Evolutionary conservation across 176 grass and related monocot species (phyloP).

Genomic region (Triticum monococcum): DNA sequence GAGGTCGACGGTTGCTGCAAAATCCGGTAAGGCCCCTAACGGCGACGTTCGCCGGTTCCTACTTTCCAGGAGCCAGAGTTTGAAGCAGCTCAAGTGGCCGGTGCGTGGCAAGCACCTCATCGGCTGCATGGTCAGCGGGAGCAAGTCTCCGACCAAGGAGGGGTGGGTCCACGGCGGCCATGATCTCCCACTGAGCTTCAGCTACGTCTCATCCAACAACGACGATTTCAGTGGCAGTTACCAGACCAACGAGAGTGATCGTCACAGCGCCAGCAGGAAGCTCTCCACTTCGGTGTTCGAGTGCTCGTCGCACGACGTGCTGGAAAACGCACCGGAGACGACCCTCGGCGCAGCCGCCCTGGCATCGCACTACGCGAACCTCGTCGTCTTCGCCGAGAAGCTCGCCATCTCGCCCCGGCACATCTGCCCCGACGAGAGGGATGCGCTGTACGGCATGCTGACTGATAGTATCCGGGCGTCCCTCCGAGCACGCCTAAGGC

Average conservation of each 20-base stretch:
- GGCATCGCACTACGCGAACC: slow-evolving; percentile 64
- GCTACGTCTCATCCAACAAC: not conserved
- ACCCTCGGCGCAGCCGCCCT: slow-evolving; percentile 57
- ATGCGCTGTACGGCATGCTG: slow-evolving; percentile 68
- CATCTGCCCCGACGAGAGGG: slow-evolving; percentile 59
- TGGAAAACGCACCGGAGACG: slow-evolving; percentile 26
- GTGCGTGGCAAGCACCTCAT: slow-evolving; percentile 36
- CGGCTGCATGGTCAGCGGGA: slow-evolving; percentile 49
- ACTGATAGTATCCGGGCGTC: slow-evolving; percentile 44
- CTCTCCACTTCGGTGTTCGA: slow-evolving; percentile 41
- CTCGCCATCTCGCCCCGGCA: slow-evolving; percentile 44
- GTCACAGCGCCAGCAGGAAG: not conserved
- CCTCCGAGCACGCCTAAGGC: slow-evolving; percentile 46
- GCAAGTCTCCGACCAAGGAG: slow-evolving; percentile 33
- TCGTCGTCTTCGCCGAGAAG: slow-evolving; percentile 63
- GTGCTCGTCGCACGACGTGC: not conserved
- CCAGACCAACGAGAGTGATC: not conserved
- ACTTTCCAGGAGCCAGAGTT: slow-evolving; percentile 39
- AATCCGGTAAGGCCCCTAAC: slow-evolving; percentile 12
- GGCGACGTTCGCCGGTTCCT: slow-evolving; percentile 9
- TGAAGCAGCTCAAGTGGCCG: slow-evolving; percentile 50
- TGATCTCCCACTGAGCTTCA: slow-evolving; percentile 26
- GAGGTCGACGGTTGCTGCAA: not conserved
- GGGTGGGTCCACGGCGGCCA: slow-evolving; percentile 35
- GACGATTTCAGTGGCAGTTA: not conserved